Evolutionary conservation across 495 filamentous ascomycete species (phyloP).

Genomic region (Penicillium arizonense): DNA sequence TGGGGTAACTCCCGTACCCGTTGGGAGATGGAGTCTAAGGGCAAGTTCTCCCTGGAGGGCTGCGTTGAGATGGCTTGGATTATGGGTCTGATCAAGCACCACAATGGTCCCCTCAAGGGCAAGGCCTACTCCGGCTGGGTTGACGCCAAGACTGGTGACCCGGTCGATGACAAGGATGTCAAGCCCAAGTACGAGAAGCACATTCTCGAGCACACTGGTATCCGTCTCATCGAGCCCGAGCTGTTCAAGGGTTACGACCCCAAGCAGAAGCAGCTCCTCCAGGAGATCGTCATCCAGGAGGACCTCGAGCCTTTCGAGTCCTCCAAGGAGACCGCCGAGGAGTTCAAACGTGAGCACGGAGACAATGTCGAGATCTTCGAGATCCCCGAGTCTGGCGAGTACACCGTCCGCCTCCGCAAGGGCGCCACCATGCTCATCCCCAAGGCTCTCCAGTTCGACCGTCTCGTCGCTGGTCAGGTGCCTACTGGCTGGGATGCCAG

Average conservation of each 20-base stretch:
- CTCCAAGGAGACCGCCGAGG: conserved; percentile 94
- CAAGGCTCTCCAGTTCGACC: conserved; percentile 95
- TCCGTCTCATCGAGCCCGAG: conserved; percentile 96
- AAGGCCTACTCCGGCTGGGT: conserved; percentile 97
- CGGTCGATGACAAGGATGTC: conserved; percentile 96
- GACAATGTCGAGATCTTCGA: conserved; percentile 98
- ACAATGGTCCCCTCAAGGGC: conserved; percentile 97
- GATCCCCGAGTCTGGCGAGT: conserved; percentile 92
- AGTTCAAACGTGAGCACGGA: conserved; percentile 94
- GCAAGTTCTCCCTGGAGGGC: conserved; percentile 94
- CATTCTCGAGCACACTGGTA: conserved; percentile 95
- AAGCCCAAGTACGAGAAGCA: conserved; percentile 95
- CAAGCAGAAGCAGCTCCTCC: conserved; percentile 95
- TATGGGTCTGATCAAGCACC: conserved; percentile 98
- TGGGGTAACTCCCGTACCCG: conserved; percentile 98
- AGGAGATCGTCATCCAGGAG: conserved; percentile 95
- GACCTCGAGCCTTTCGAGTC: conserved; percentile 96
- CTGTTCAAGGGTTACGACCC: conserved; percentile 97
- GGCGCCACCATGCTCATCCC: conserved; percentile 91
- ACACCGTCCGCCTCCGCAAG: conserved; percentile 89
- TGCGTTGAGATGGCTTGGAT: conserved; percentile 99
- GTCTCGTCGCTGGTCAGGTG: conserved; percentile 93
- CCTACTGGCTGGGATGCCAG: conserved; percentile 96
- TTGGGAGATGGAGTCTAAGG: conserved; percentile 99
- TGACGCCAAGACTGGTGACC: conserved; percentile 88